A percentile compares a stretch with the other conserved stretches of the same genome.
Evolutionary conservation across 2,329 filamentous ascomycete genomes (phyloP).

Genomic region (Onygena corvina): DNA sequence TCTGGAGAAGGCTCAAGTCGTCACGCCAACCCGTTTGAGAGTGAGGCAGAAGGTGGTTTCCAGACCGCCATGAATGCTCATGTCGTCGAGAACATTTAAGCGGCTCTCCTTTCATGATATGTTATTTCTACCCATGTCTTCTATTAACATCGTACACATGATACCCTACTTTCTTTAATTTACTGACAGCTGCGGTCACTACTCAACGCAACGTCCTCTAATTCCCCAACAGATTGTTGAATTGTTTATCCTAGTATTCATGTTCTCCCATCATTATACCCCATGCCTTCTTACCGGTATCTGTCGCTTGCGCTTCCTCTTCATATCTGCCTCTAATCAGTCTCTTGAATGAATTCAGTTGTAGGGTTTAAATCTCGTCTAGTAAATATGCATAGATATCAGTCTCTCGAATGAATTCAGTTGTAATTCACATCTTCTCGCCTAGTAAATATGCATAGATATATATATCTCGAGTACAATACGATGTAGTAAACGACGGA

Average conservation of each 20-base stretch:
- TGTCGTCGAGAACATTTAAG: slow-evolving; percentile 74
- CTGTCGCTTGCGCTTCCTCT: neutral
- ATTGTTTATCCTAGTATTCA: neutral
- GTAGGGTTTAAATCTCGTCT: neutral
- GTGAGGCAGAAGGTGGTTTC: slow-evolving; percentile 47
- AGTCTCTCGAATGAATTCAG: no score
- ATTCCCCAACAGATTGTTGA: no score
- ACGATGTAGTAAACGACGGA: no score
- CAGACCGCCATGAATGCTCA: slow-evolving; percentile 70
- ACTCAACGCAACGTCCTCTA: no score
- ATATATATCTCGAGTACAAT: no score
- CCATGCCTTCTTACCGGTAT: neutral
- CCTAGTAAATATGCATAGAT: neutral
- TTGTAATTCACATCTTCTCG: no score
- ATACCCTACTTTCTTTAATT: neutral
- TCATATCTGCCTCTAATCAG: neutral
- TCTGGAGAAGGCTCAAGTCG: slow-evolving; percentile 46
- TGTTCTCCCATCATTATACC: neutral
- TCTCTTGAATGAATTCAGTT: neutral
- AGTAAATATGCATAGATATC: neutral
- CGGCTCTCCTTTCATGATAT: neutral
- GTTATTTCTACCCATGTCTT: neutral
- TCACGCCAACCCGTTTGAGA: slow-evolving; percentile 26
- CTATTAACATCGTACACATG: no score
- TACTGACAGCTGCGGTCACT: no score